Percentiles rank a stretch among this genome's conserved stretches.
phyloP scores from a whole-genome alignment of 1,284 basidiomycete genomes.

The Heliocybe sulcata region DNA sequence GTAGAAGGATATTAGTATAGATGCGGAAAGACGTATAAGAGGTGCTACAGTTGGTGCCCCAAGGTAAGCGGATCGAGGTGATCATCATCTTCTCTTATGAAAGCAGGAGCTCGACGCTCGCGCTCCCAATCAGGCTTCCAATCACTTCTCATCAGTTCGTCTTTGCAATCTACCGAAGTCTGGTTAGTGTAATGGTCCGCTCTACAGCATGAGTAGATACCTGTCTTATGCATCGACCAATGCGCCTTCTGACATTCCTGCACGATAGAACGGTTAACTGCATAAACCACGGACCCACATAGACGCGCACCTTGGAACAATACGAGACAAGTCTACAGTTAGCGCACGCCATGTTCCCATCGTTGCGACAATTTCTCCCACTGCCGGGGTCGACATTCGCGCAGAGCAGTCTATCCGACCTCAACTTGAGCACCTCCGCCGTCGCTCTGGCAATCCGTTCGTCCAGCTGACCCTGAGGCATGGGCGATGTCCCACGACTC shows the following conservation, averaged over 20 bases:
- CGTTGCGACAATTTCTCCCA: not conserved
- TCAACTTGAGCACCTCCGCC: not conserved
- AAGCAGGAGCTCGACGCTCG: slow-evolving; percentile 16
- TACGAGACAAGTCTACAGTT: slow-evolving; percentile 30
- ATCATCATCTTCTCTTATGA: slow-evolving; percentile 2
- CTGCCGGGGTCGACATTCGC: not conserved
- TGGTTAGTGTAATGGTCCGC: not conserved
- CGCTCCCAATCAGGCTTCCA: slow-evolving; percentile 22
- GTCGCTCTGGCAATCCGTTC: no score
- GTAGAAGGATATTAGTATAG: not conserved
- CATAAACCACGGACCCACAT: not conserved
- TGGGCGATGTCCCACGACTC: no score
- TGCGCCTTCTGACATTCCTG: slow-evolving; percentile 20
- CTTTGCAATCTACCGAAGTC: slow-evolving; percentile 3
- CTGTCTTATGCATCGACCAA: slow-evolving; percentile 13
- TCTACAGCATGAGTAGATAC: slow-evolving; percentile 6
- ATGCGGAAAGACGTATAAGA: not conserved
- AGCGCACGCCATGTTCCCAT: slow-evolving; percentile 13
- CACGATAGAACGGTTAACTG: not conserved
- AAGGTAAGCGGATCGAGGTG: slow-evolving; percentile 6
- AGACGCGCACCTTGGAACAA: slow-evolving; percentile 25
- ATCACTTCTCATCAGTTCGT: not conserved
- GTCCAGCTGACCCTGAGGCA: no score
- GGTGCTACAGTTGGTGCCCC: slow-evolving; percentile 9
- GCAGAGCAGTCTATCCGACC: not conserved